Conservation (phyloP, 345 rosid species). For the Hevea brasiliensis region DNA sequence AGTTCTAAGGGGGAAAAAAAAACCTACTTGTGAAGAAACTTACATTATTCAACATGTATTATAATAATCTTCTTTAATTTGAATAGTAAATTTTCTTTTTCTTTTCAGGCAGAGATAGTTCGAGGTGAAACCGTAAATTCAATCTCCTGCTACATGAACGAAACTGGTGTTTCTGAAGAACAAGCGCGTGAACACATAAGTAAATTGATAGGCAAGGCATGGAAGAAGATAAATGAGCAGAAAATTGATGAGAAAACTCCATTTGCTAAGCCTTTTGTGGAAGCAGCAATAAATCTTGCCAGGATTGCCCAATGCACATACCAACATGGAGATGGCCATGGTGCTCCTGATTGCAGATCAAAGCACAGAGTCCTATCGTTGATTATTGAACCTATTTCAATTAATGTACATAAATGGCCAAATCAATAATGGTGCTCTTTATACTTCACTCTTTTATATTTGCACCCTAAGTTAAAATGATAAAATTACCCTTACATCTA, state of each 20-base stretch:
- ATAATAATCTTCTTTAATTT: too few species aligned
- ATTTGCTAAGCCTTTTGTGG: slow-evolving; percentile 24
- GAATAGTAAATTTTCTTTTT: too few species aligned
- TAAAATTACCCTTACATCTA: too few species aligned
- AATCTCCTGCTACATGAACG: slow-evolving; percentile 39
- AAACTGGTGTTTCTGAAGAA: slow-evolving; percentile 30
- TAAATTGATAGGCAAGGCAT: slow-evolving; percentile 26
- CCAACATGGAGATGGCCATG: slow-evolving; percentile 45
- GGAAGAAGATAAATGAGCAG: slow-evolving; percentile 41
- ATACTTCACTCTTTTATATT: too few species aligned
- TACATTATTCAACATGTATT: too few species aligned
- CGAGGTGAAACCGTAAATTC: slow-evolving; percentile 38
- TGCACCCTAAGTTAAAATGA: too few species aligned
- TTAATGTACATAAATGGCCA: too few species aligned
- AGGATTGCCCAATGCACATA: slow-evolving; percentile 33
- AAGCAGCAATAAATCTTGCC: slow-evolving; percentile 34
- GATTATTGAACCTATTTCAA: slow-evolving; percentile 32
- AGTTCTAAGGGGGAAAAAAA: too few species aligned
- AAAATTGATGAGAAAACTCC: not conserved
- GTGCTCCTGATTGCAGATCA: slow-evolving; percentile 30
- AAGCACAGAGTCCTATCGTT: slow-evolving; percentile 29
- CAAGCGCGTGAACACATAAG: slow-evolving; percentile 33
- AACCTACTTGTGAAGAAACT: too few species aligned
- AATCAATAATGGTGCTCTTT: too few species aligned
- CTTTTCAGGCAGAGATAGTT: not conserved